Evolutionary conservation across 225 moss, liverwort and hornwort genomes (phyloP).

Genomic region (Physcomitrellopsis africana): DNA sequence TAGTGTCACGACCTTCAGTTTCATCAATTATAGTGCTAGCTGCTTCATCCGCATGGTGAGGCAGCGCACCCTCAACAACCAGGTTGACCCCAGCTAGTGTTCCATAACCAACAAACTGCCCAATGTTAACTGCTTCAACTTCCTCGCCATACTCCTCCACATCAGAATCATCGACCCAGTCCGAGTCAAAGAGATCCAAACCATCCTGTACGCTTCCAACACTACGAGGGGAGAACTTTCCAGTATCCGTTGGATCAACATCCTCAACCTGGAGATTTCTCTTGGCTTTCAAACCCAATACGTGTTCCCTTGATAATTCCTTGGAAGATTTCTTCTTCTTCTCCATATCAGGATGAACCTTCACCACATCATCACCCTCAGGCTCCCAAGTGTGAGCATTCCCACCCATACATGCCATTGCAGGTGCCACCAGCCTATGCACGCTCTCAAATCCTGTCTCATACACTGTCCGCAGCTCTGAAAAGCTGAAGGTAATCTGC

Average conservation of each 20-base stretch:
- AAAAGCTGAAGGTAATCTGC: slow-evolving; percentile 79
- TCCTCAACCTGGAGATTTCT: slow-evolving; percentile 60
- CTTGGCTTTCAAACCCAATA: slow-evolving; percentile 54
- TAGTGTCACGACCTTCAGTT: slow-evolving; percentile 55
- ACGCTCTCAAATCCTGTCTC: slow-evolving; percentile 90
- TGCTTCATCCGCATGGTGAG: slow-evolving; percentile 74
- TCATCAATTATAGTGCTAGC: slow-evolving; percentile 44
- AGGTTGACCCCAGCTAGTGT: slow-evolving; percentile 90
- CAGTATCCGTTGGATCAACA: slow-evolving; percentile 64
- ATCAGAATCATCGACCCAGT: slow-evolving; percentile 77
- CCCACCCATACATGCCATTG: slow-evolving; percentile 88
- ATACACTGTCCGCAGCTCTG: slow-evolving; percentile 76
- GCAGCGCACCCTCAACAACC: slow-evolving; percentile 91
- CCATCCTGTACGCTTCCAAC: slow-evolving; percentile 80
- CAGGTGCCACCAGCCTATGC: slow-evolving; percentile 88
- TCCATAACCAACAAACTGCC: slow-evolving; percentile 91
- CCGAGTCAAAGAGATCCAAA: slow-evolving; percentile 81
- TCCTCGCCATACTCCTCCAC: slow-evolving; percentile 64
- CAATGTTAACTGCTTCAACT: slow-evolving; percentile 57
- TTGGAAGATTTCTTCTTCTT: slow-evolving; percentile 65
- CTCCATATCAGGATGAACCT: slow-evolving; percentile 52
- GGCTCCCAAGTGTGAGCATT: slow-evolving; percentile 80
- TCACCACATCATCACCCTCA: slow-evolving; percentile 69
- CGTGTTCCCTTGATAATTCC: slow-evolving; percentile 60
- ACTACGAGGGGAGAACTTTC: slow-evolving; percentile 82